Conservation (phyloP, 257 asterid genomes). For the Voacanga thouarsii region DNA sequence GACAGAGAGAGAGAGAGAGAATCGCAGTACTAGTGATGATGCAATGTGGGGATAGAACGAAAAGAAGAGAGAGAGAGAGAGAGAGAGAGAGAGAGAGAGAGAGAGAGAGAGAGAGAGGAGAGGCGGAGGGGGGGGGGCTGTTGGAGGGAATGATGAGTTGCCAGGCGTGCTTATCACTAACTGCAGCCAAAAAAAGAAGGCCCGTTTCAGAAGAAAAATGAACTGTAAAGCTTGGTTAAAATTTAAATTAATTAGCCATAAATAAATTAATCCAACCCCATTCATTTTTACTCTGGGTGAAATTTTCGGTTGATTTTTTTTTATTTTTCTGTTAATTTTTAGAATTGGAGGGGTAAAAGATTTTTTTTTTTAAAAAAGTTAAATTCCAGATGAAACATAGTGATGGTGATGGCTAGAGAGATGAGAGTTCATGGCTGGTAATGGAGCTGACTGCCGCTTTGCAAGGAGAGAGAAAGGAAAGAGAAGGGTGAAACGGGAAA, state of each 20-base stretch:
- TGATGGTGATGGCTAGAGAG: no score
- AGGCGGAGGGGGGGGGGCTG: constrained; percentile 16
- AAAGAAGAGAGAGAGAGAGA: constrained; percentile 1
- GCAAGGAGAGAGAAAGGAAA: not conserved
- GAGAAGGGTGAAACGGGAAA: not conserved
- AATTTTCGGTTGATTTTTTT: not conserved
- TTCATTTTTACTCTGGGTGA: not conserved
- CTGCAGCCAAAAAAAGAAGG: constrained; percentile 34
- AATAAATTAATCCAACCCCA: not conserved
- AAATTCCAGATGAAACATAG: no score
- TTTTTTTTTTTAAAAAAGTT: not conserved
- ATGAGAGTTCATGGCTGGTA: constrained; percentile 2
- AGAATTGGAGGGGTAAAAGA: not conserved
- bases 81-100: constrained; percentile 11
- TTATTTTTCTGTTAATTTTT: no score
- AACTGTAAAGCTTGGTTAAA: constrained; percentile 17
- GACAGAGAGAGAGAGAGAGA: not conserved
- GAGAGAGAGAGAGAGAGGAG: constrained; percentile 19
- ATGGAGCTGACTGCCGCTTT: constrained; percentile 17
- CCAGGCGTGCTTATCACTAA: constrained; percentile 90
- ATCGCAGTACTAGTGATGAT: not conserved
- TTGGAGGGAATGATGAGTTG: constrained; percentile 61
- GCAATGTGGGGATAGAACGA: constrained; percentile 16
- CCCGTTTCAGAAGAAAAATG: constrained; percentile 13
- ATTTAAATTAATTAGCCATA: not conserved